Conservation (phyloP, 2,329 filamentous ascomycete species). For the Allantophomopsis cytisporea region DNA sequence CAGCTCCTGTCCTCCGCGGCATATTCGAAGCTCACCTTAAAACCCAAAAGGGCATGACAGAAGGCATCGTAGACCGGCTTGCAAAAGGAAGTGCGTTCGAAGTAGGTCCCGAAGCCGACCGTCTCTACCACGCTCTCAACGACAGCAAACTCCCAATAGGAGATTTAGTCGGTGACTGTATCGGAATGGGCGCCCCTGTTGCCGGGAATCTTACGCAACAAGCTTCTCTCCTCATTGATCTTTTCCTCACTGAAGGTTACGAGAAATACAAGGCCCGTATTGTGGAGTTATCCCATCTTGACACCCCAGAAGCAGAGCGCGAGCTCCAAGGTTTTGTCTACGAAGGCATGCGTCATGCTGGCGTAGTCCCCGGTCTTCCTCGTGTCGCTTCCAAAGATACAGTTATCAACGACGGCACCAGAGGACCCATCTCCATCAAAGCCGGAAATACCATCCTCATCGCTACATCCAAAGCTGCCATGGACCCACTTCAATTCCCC, state of each 20-base stretch:
- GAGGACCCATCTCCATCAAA: conserved; percentile 30
- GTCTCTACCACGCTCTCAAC: conserved; percentile 33
- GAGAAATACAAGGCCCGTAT: conserved; percentile 35
- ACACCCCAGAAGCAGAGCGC: conserved; percentile 23
- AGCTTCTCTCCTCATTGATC: conserved; percentile 35
- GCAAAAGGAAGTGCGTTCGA: conserved; percentile 32
- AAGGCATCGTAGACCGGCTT: too few species aligned
- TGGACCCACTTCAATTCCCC: conserved; percentile 25
- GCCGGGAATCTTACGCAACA: conserved; percentile 37
- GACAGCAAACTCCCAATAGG: conserved; percentile 28
- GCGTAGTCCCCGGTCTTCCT: conserved; percentile 35
- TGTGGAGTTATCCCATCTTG: conserved; percentile 30
- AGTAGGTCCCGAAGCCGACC: conserved; percentile 33
- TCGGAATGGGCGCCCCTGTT: conserved; percentile 32
- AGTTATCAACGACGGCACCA: conserved; percentile 27
- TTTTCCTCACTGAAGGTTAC: conserved; percentile 34
- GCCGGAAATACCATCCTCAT: conserved; percentile 27
- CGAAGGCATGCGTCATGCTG: conserved; percentile 38
- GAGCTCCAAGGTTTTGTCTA: conserved; percentile 38
- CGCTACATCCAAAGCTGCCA: conserved; percentile 26
- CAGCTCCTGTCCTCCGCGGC: too few species aligned
- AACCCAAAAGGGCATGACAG: too few species aligned
- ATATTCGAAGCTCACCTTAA: too few species aligned
- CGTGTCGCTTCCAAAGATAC: conserved; percentile 30
- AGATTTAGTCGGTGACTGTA: conserved; percentile 33